Evolutionary conservation across 768 basidiomycete genomes (phyloP).

Genomic region (Trametes coccinea): DNA sequence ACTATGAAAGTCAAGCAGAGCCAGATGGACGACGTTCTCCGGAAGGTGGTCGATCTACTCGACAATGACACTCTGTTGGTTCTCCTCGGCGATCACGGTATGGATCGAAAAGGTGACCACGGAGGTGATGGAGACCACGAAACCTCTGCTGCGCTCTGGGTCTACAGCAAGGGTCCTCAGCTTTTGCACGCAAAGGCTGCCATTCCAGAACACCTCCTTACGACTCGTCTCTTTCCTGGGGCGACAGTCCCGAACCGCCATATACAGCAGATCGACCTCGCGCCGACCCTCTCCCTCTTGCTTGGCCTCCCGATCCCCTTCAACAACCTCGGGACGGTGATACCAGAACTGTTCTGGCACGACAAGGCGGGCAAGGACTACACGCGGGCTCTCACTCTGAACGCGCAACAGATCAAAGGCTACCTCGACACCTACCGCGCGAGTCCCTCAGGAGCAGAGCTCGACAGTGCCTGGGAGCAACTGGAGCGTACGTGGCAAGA

Average conservation of each 20-base stretch:
- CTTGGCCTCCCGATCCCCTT: constrained; percentile 94
- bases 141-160: constrained; percentile 84
- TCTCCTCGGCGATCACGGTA: constrained; percentile 94
- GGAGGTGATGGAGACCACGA: constrained; percentile 89
- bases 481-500: constrained; percentile 49
- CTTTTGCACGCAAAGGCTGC: constrained; percentile 39
- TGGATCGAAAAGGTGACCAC: constrained; percentile 94
- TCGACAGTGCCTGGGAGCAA: constrained; percentile 61
- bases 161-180: constrained; percentile 78
- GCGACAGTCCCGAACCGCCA: constrained; percentile 53
- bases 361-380: constrained; percentile 43
- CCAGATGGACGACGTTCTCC: constrained; percentile 85
- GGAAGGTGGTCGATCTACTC: constrained; percentile 66
- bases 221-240: constrained; percentile 61
- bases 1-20: constrained; percentile 82
- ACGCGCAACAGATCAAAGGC: constrained; percentile 69
- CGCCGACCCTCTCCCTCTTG: constrained; percentile 84
- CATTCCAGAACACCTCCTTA: constrained; percentile 54
- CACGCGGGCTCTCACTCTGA: constrained; percentile 62
- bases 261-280: constrained; percentile 91
- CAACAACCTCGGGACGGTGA: constrained; percentile 89
- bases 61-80: constrained; percentile 91
- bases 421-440: constrained; percentile 80
- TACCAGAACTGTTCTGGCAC: constrained; percentile 88
- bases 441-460: constrained; percentile 69